phyloP scores from a whole-genome alignment of 306 rosid species.

The Dalbergia cochinchinensis region DNA sequence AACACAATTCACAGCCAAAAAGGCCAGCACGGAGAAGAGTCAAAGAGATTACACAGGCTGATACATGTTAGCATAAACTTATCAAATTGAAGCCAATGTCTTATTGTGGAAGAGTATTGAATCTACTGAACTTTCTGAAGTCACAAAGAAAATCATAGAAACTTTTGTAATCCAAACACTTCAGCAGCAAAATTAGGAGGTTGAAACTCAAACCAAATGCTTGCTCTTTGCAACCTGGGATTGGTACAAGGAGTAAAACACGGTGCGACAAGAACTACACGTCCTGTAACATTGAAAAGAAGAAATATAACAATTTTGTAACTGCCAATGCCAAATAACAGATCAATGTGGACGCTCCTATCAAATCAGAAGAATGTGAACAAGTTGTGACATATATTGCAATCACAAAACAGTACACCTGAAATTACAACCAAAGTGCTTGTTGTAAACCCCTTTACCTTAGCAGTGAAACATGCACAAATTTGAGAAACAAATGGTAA shows the following conservation, averaged over 20 bases:
- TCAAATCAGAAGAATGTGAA: neutral
- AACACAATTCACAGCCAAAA: conserved; percentile 7
- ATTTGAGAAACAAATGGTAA: neutral
- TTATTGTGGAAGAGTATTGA: neutral
- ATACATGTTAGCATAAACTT: neutral
- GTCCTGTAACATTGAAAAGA: neutral
- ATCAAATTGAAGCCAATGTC: conserved; percentile 20
- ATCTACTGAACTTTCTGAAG: neutral
- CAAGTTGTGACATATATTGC: neutral
- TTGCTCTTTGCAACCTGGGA: neutral
- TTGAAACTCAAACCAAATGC: neutral
- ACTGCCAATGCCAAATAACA: neutral
- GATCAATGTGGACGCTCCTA: neutral
- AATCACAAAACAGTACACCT: neutral
- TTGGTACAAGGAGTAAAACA: neutral
- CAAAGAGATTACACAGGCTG: neutral
- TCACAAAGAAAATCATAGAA: neutral
- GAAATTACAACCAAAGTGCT: neutral
- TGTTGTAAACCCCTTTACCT: neutral
- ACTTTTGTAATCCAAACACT: neutral
- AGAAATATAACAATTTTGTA: neutral
- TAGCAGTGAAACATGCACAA: neutral
- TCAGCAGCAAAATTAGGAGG: neutral
- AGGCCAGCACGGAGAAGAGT: neutral
- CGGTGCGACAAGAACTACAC: neutral